phyloP scores from a whole-genome alignment of 495 filamentous ascomycete genomes.

The Penicillium atrosanguineum region DNA sequence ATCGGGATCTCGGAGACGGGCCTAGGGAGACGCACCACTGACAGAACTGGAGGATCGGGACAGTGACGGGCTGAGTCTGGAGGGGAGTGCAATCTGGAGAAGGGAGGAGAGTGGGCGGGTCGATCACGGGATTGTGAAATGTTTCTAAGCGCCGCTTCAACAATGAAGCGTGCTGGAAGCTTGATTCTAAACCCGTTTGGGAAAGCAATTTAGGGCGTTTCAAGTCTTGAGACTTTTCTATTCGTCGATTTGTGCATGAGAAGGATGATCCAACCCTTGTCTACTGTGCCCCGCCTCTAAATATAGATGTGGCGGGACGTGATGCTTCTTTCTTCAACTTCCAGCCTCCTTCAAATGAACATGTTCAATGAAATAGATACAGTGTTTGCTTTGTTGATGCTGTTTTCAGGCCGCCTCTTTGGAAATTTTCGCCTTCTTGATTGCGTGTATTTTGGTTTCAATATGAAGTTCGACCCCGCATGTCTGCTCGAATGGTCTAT shows the following conservation, averaged over 20 bases:
- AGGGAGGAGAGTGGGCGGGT: slow-evolving; percentile 3
- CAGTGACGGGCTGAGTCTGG: slow-evolving; percentile 1
- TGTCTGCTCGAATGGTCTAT: slow-evolving; percentile 4
- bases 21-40: slow-evolving; percentile 7
- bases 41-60: not conserved
- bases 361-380: too few species aligned
- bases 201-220: too few species aligned
- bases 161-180: too few species aligned
- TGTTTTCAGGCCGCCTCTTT: too few species aligned
- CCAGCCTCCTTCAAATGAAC: not conserved
- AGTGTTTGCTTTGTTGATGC: too few species aligned
- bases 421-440: too few species aligned
- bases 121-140: slow-evolving; percentile 15
- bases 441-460: not conserved
- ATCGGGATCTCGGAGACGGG: not conserved
- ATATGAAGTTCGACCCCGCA: not conserved
- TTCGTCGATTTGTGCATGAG: not conserved
- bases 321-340: not conserved
- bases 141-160: not conserved
- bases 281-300: slow-evolving; percentile 10
- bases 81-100: not conserved
- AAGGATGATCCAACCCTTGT: not conserved
- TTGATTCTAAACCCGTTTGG: too few species aligned
- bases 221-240: not conserved
- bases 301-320: slow-evolving; percentile 2